Conservation (phyloP, 768 basidiomycete genomes). For the Boletus insuetus region DNA sequence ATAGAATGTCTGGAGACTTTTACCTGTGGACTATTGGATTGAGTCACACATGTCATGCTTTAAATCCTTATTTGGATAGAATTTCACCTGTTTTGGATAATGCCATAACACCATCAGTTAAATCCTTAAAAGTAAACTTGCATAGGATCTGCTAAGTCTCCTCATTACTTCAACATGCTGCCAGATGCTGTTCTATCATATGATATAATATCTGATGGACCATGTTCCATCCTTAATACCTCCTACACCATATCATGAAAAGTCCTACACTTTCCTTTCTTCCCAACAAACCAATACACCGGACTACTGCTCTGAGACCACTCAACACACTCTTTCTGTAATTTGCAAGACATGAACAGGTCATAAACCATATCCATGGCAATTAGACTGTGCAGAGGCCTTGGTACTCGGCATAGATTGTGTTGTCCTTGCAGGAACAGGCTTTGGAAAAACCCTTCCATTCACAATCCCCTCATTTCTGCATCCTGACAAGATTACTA, state of each 20-base stretch:
- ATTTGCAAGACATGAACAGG: not conserved
- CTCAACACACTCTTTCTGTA: not conserved
- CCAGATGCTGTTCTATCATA: not conserved
- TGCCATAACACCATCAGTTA: not conserved
- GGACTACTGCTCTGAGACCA: not conserved
- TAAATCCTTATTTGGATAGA: not conserved
- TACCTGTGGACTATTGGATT: not conserved
- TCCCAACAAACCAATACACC: not conserved
- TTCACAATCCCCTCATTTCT: too few species aligned
- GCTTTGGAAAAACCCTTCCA: too few species aligned
- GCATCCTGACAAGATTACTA: too few species aligned
- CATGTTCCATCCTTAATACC: not conserved
- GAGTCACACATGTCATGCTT: not conserved
- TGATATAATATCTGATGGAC: not conserved
- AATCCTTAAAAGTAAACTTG: not conserved
- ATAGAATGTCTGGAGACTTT: not conserved
- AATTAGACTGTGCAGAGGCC: not conserved
- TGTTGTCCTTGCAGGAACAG: too few species aligned
- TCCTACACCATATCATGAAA: not conserved
- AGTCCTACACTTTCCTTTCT: not conserved
- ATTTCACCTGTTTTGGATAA: not conserved
- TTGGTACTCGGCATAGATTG: too few species aligned
- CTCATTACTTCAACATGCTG: not conserved
- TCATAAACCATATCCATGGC: not conserved
- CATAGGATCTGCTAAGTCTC: not conserved